A percentile compares a stretch with the other conserved stretches of the same genome.
Evolutionary conservation across 2,329 filamentous ascomycete genomes (phyloP).

Genomic region (Akanthomyces uredinophilus): DNA sequence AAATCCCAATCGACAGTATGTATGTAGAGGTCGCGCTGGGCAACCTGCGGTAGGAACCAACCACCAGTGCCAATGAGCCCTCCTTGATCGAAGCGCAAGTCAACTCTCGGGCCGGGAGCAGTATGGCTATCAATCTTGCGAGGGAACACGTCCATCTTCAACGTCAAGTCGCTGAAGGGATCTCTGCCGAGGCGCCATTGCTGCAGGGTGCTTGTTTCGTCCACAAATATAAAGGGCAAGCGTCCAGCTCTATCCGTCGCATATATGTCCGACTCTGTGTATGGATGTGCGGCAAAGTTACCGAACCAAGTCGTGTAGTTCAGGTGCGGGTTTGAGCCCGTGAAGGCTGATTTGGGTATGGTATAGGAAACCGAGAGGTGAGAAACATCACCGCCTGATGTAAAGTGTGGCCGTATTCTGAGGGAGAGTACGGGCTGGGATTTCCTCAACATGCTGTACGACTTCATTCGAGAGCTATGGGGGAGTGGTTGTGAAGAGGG

Average conservation of each 20-base stretch:
- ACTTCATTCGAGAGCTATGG: not conserved
- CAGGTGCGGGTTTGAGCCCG: conserved; percentile 6
- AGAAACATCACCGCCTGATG: conserved; percentile 1
- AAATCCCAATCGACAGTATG: conserved; percentile 17
- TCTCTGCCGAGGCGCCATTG: conserved; percentile 16
- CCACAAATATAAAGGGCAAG: conserved; percentile 16
- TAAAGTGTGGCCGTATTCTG: conserved; percentile 8
- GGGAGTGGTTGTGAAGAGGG: not conserved
- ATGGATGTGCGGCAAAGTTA: conserved; percentile 9
- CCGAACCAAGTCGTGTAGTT: conserved; percentile 13
- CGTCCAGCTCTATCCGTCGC: conserved; percentile 12
- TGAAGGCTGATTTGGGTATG: conserved; percentile 6
- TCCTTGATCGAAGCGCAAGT: conserved; percentile 15
- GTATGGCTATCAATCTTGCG: conserved; percentile 14
- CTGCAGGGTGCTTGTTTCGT: conserved; percentile 14
- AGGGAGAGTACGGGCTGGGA: not conserved
- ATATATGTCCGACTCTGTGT: conserved; percentile 13
- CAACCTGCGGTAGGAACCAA: conserved; percentile 17
- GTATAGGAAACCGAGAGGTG: conserved; percentile 13
- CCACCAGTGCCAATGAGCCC: conserved; percentile 10
- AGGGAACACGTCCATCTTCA: conserved; percentile 17
- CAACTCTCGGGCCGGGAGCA: conserved; percentile 16
- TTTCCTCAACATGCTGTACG: not conserved
- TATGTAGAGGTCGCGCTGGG: conserved; percentile 11
- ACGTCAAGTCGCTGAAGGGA: conserved; percentile 14